Percentiles rank a stretch among this genome's conserved stretches.
These are phyloP conservation scores for Gracilaria gracilis DNA, from an alignment of 23 red algal genomes.

Conservation along the genomic window DNA sequence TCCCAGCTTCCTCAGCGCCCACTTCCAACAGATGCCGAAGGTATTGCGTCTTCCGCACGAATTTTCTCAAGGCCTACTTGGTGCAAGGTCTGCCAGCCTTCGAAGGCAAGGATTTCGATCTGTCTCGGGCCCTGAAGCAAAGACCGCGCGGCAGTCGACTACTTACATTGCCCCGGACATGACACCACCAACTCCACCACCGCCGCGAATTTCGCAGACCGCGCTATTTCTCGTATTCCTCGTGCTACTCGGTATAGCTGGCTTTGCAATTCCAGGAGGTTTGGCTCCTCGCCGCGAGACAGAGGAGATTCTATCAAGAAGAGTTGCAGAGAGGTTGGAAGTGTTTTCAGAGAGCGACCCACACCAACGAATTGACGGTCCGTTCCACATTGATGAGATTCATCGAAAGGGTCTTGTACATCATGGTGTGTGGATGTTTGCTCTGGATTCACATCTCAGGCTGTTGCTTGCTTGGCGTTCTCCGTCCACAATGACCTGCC, in stretches of 20 bases:
- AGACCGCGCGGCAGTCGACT: not conserved
- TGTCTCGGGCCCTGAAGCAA: not conserved
- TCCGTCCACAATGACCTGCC: constrained; percentile 51
- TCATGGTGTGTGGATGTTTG: constrained; percentile 59
- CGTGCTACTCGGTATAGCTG: constrained; percentile 40
- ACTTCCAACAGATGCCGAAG: not conserved
- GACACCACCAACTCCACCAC: not conserved
- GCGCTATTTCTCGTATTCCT: constrained; percentile 22
- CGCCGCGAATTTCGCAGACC: constrained; percentile 46
- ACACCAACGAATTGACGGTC: constrained; percentile 18
- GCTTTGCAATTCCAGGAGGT: constrained; percentile 57
- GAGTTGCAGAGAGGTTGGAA: constrained; percentile 56
- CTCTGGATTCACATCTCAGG: constrained; percentile 54
- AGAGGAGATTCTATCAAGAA: constrained; percentile 40
- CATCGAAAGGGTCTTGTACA: constrained; percentile 52
- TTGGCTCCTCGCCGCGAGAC: constrained; percentile 50
- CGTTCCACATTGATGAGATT: constrained; percentile 47
- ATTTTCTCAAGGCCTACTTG: not conserved
- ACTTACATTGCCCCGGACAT: not conserved
- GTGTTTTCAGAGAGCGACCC: constrained; percentile 52
- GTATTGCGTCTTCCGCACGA: not conserved
- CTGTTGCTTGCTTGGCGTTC: constrained; percentile 64
- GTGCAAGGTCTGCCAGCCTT: not conserved
- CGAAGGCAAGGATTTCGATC: not conserved
- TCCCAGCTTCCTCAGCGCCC: not conserved